These are phyloP conservation scores for Didymella segeticola DNA, from an alignment of 2,329 filamentous ascomycete species.

Conservation along the genomic window DNA sequence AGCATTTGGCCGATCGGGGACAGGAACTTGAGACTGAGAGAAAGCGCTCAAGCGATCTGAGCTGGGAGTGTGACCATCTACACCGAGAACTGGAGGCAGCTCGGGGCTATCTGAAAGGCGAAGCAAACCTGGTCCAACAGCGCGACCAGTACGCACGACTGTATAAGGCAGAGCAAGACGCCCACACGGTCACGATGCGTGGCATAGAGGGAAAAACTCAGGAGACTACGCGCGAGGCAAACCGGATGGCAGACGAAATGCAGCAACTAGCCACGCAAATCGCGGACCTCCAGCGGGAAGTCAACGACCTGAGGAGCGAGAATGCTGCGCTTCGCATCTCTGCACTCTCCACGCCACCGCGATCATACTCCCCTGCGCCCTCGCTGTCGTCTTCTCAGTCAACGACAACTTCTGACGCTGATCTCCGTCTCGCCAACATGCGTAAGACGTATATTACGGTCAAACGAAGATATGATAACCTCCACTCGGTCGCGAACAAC, in stretches of 20 bases:
- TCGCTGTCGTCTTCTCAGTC: constrained; percentile 9
- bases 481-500: constrained; percentile 17
- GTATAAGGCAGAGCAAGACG: neutral
- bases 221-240: neutral
- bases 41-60: neutral
- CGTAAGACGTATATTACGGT: constrained; percentile 27
- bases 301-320: neutral
- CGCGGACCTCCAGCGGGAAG: neutral
- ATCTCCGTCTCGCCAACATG: constrained; percentile 27
- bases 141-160: neutral
- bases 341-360: neutral
- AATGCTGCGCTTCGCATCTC: neutral
- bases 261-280: neutral
- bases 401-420: neutral
- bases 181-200: neutral
- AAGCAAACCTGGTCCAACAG: neutral
- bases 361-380: neutral
- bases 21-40: neutral
- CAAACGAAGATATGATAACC: constrained; percentile 27
- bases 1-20: neutral
- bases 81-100: neutral
- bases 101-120: neutral
- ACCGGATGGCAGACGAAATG: neutral
- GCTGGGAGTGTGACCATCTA: neutral
- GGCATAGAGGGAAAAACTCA: neutral